Evolutionary conservation across 257 asterid species (phyloP), one percentile per base, ranked within the genome.

Genomic region (Echium plantagineum): DNA sequence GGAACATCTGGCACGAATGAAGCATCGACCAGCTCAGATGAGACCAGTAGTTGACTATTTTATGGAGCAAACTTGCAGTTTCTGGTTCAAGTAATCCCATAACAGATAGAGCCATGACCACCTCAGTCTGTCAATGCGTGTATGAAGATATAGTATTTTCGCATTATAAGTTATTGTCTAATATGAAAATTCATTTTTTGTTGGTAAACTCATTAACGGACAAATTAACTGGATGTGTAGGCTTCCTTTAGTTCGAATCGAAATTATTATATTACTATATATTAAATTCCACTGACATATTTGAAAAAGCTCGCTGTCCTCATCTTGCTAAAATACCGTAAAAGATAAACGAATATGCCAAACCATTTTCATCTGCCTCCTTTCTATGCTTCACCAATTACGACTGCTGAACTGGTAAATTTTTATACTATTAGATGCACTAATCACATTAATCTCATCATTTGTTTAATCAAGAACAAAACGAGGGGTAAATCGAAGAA

Each of bases 21-120:
- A 63, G 80, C 74, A 52, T 83, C 94, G 57, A 65, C 85, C 57
- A 79, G 90, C 77, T 86, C 94, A 6, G 94, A 81, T 9, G 94
- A 75, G 69, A 56, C 59, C 21, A 55, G 53, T 7, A 16, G 21
- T 22, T 21, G 0, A 3, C 35, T 38, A 15, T 13, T 32, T 7
- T 19, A 28, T 26, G 35, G 47, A 60, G 22, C 22, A 38, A 3
- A 42, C 54, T 54, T 15, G 5, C 5, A 28, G 21, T 52, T 5
- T 63, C 38, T 61, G 65, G 35, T 6, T 17, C 31, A 57, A 52
- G 15, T 15, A 28, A 62, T 20, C 52, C 15, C 5, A 28, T 28
- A 28, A 3, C 46, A 35, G 46, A 35, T 9, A 9, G 46, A 35
- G 46, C 46, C 46, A 35, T 35, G 46, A 35, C 46, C 12, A 35